Evolutionary conservation across 805 yeast genomes (phyloP).

Genomic region (Spathaspora passalidarum): DNA sequence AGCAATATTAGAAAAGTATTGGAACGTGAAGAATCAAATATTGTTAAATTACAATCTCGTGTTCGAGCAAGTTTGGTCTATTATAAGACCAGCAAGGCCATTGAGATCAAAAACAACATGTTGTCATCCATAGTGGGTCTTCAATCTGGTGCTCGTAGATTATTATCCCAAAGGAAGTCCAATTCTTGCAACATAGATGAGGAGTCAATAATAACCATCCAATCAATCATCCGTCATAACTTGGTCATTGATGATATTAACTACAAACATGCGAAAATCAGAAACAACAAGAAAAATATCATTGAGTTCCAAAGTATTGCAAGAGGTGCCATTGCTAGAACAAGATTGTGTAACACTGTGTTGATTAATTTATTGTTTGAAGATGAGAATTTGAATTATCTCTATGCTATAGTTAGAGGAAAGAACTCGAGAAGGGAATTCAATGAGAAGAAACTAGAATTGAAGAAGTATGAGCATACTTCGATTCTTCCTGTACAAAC

Average conservation of each 20-base stretch:
- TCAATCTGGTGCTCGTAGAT: constrained; percentile 30
- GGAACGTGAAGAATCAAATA: constrained; percentile 10
- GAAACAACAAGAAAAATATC: constrained; percentile 7
- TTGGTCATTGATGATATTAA: constrained; percentile 24
- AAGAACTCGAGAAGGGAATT: constrained; percentile 30
- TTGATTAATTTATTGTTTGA: constrained; percentile 40
- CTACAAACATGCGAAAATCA: constrained; percentile 7
- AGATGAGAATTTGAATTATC: constrained; percentile 32
- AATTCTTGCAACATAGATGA: constrained; percentile 16
- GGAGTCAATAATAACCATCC: constrained; percentile 28
- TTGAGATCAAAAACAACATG: constrained; percentile 19
- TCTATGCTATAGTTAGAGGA: constrained; percentile 47
- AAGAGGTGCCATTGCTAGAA: constrained; percentile 45
- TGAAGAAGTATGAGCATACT: constrained; percentile 13
- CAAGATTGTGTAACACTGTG: constrained; percentile 39
- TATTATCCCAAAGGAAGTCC: constrained; percentile 16
- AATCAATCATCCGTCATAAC: constrained; percentile 38
- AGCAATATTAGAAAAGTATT: constrained; percentile 10
- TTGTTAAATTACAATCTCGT: constrained; percentile 38
- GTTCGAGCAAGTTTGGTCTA: constrained; percentile 10
- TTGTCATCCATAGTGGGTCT: constrained; percentile 21
- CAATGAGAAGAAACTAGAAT: constrained; percentile 11
- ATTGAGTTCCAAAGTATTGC: constrained; percentile 42
- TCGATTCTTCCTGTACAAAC: constrained; percentile 52
- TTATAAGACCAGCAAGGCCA: constrained; percentile 17